Evolutionary conservation across 176 grass and related monocot genomes (phyloP).

Genomic region (Eleusine coracana): DNA sequence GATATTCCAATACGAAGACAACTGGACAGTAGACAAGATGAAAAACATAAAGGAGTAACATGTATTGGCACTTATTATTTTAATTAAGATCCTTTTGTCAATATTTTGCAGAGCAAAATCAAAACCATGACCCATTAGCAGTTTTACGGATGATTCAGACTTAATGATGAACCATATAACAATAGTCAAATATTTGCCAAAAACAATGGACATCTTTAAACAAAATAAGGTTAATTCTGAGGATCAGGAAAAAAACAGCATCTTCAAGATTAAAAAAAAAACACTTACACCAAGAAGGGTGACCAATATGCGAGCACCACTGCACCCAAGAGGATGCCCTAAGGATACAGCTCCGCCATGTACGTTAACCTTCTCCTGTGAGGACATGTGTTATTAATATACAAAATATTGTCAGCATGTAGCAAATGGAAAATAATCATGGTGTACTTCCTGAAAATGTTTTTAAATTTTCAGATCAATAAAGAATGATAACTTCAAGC

Average conservation of each 20-base stretch:
- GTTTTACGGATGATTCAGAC: not conserved
- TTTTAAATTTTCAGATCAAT: too few relatives aligned
- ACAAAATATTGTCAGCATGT: not conserved
- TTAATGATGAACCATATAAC: not conserved
- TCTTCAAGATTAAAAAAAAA: not conserved
- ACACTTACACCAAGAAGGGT: conserved; percentile 80
- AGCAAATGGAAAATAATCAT: not conserved
- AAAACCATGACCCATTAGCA: not conserved
- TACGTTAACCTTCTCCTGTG: conserved; percentile 90
- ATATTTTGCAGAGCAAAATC: not conserved
- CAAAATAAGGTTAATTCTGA: not conserved
- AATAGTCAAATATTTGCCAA: not conserved
- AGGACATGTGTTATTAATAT: not conserved
- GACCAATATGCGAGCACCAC: conserved; percentile 86
- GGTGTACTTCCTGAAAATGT: too few relatives aligned
- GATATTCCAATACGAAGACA: not conserved
- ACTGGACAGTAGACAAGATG: not conserved
- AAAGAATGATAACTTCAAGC: not conserved
- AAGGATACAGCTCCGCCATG: conserved; percentile 91
- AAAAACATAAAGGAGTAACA: not conserved
- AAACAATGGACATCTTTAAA: not conserved
- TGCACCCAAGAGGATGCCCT: conserved; percentile 94
- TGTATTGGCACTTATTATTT: not conserved
- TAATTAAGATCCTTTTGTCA: not conserved
- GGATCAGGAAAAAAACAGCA: conserved; percentile 14